Evolutionary conservation across 192 early-diverging fungal species (phyloP).

Genomic region (Polychytrium aggregatum): DNA sequence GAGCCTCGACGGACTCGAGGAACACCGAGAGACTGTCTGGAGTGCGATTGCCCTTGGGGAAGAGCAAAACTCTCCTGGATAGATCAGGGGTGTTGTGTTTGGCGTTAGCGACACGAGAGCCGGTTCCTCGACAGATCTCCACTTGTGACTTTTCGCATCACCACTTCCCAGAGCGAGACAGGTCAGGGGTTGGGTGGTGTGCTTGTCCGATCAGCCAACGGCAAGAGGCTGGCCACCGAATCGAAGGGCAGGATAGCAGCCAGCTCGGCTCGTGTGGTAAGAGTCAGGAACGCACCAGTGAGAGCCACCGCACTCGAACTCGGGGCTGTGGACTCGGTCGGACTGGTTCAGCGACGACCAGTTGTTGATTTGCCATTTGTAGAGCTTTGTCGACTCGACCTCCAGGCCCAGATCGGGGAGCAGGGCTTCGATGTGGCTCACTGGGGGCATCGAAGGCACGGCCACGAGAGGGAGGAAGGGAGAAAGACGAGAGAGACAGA

Average conservation of each 20-base stretch:
- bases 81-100: neutral
- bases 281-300: conserved; percentile 22
- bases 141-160: too few species aligned
- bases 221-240: neutral
- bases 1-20: conserved; percentile 69
- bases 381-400: conserved; percentile 8
- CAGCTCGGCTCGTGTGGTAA: too few species aligned
- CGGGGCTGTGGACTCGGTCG: conserved; percentile 23
- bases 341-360: conserved; percentile 6
- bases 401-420: conserved; percentile 9
- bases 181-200: too few species aligned
- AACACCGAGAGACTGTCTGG: conserved; percentile 68
- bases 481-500: too few species aligned
- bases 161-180: too few species aligned
- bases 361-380: conserved; percentile 23
- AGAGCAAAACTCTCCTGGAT: conserved; percentile 73
- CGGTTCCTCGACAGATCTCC: neutral
- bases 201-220: neutral
- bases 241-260: neutral
- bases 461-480: too few species aligned
- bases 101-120: neutral
- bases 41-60: conserved; percentile 75
- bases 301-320: conserved; percentile 23
- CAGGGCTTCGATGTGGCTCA: too few species aligned
- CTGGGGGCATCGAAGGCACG: too few species aligned